Percentiles rank a stretch among this genome's conserved stretches.
phyloP scores from a whole-genome alignment of 768 basidiomycete species.

The Phallus indusiatus region DNA sequence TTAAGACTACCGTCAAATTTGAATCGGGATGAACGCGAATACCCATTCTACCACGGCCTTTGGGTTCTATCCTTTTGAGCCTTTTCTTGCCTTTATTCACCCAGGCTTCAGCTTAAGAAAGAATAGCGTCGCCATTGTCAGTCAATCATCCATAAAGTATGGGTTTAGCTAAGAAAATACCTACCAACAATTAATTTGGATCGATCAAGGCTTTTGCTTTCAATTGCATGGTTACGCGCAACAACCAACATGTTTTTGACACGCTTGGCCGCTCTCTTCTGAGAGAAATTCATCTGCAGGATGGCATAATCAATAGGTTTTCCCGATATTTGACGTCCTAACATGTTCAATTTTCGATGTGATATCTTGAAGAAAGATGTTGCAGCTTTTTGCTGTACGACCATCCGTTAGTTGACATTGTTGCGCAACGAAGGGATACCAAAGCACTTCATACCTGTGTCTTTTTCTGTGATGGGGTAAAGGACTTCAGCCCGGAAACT shows the following conservation, averaged over 20 bases:
- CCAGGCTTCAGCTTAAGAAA: constrained; percentile 76
- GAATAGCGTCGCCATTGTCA: too few species aligned
- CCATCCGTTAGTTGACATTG: background rate
- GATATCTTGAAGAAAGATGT: constrained; percentile 92
- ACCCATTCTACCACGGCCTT: constrained; percentile 75
- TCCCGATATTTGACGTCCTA: constrained; percentile 79
- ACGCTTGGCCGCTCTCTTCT: constrained; percentile 80
- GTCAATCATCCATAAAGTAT: too few species aligned
- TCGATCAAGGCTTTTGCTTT: constrained; percentile 65
- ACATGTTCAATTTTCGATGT: constrained; percentile 83
- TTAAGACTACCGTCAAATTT: constrained; percentile 64
- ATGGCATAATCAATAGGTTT: constrained; percentile 94
- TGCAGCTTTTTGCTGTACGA: constrained; percentile 76
- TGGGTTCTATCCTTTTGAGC: constrained; percentile 63
- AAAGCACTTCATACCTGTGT: background rate
- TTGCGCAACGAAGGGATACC: background rate
- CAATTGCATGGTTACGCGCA: constrained; percentile 75
- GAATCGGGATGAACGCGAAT: constrained; percentile 69
- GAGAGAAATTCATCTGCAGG: constrained; percentile 92
- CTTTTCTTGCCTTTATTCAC: constrained; percentile 72
- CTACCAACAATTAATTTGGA: constrained; percentile 73
- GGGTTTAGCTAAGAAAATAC: too few species aligned
- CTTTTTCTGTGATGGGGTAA: background rate
- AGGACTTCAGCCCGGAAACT: background rate
- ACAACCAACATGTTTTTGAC: constrained; percentile 84